A percentile compares a stretch with the other conserved stretches of the same genome.
phyloP scores from a whole-genome alignment of 495 filamentous ascomycete genomes.

The Echria macrotheca region DNA sequence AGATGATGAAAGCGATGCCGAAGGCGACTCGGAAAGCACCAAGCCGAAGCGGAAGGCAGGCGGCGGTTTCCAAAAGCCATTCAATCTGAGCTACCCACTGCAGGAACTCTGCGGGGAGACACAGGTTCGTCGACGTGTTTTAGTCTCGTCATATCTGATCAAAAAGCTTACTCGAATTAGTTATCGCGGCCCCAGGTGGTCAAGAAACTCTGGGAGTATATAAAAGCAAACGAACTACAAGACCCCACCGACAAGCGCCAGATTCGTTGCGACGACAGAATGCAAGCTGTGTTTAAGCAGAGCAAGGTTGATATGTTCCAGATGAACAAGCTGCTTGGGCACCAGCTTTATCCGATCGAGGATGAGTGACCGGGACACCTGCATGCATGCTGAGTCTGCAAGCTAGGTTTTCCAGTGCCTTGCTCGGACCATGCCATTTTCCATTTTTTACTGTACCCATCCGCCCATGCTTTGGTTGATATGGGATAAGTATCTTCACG shows the following conservation, averaged over 20 bases:
- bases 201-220: constrained; percentile 91
- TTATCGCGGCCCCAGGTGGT: constrained; percentile 91
- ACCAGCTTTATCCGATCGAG: constrained; percentile 51
- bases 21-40: constrained; percentile 50
- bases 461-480: background rate
- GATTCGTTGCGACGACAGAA: constrained; percentile 83
- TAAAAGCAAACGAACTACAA: constrained; percentile 80
- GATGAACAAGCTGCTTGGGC: constrained; percentile 69
- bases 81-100: constrained; percentile 45
- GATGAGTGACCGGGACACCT: constrained; percentile 26
- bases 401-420: too few species aligned
- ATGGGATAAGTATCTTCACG: background rate
- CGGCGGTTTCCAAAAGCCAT: constrained; percentile 48
- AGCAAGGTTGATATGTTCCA: constrained; percentile 96
- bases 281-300: constrained; percentile 86
- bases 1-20: constrained; percentile 76
- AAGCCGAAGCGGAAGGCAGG: constrained; percentile 44
- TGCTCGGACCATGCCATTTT: background rate
- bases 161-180: constrained; percentile 34
- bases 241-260: constrained; percentile 87
- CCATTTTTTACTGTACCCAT: background rate
- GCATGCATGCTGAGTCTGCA: background rate
- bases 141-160: background rate
- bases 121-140: constrained; percentile 37
- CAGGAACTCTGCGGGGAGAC: constrained; percentile 52